Evolutionary conservation across 176 grass and related monocot genomes (phyloP).

Genomic region (Lolium rigidum): DNA sequence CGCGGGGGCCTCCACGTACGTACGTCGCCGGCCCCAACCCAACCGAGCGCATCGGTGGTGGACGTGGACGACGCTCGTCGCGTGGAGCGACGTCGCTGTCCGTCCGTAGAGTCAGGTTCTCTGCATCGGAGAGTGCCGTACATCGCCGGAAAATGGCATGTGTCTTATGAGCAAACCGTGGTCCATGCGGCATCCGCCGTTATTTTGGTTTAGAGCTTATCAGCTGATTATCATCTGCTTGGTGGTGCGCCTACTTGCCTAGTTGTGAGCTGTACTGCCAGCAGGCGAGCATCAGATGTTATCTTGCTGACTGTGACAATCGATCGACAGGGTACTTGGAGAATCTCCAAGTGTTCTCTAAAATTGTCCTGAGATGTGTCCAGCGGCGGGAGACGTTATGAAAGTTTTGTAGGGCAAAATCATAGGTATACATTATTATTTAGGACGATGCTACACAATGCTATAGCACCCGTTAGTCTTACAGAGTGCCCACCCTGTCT

Average conservation of each 20-base stretch:
- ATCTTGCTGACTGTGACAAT: background rate
- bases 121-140: conserved; percentile 12
- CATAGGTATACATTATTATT: no score
- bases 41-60: background rate
- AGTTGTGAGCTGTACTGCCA: background rate
- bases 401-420: no score
- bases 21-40: background rate
- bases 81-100: conserved; percentile 8
- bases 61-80: background rate
- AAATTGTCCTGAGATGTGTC: no score
- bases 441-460: no score
- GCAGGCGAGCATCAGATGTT: background rate
- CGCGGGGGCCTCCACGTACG: conserved; percentile 37
- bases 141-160: conserved; percentile 3
- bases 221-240: background rate
- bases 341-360: no score
- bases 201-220: background rate
- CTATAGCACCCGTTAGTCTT: no score
- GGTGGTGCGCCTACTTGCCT: background rate
- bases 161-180: background rate
- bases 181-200: conserved; percentile 12
- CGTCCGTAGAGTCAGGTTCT: background rate
- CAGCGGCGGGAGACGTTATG: no score
- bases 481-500: no score
- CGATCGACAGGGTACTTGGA: no score